Percentiles rank a stretch among this genome's conserved stretches.
Evolutionary conservation across 139 green algal genomes (phyloP).

Genomic region (Chlorella sp.): DNA sequence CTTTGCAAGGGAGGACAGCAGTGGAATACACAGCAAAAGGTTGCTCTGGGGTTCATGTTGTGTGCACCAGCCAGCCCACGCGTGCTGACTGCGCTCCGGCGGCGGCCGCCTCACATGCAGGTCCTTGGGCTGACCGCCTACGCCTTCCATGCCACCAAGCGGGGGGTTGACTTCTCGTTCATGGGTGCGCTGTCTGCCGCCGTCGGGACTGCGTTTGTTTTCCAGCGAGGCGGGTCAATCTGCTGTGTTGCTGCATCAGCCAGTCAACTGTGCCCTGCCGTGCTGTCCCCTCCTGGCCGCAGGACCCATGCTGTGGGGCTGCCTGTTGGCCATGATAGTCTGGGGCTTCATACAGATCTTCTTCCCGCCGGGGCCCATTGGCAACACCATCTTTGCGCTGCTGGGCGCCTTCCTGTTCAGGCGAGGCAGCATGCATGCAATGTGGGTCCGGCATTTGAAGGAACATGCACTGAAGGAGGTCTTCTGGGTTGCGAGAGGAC

Average conservation of each 20-base stretch:
- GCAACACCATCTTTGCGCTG: conserved; percentile 61
- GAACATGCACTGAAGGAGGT: too few species aligned
- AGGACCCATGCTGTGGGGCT: conserved; percentile 74
- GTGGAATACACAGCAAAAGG: too few species aligned
- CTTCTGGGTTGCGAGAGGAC: too few species aligned
- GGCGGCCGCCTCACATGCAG: too few species aligned
- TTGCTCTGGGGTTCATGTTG: too few species aligned
- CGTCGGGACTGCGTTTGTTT: not conserved
- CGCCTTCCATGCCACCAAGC: conserved; percentile 69
- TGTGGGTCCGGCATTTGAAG: too few species aligned
- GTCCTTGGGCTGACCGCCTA: conserved; percentile 62
- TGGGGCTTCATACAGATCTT: conserved; percentile 77
- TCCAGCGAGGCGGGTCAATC: not conserved
- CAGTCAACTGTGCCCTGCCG: not conserved
- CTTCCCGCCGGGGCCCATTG: conserved; percentile 52
- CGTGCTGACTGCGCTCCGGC: too few species aligned
- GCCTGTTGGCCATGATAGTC: conserved; percentile 56
- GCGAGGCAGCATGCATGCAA: not conserved
- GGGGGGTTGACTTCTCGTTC: conserved; percentile 67
- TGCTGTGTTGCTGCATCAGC: too few species aligned
- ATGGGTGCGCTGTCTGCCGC: not conserved
- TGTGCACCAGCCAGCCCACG: too few species aligned
- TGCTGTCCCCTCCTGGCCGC: not conserved
- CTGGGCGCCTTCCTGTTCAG: conserved; percentile 74
- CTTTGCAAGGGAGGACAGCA: too few species aligned